Evolutionary conservation across 495 filamentous ascomycete species (phyloP).

Genomic region (Sabuloglossum arenarium): DNA sequence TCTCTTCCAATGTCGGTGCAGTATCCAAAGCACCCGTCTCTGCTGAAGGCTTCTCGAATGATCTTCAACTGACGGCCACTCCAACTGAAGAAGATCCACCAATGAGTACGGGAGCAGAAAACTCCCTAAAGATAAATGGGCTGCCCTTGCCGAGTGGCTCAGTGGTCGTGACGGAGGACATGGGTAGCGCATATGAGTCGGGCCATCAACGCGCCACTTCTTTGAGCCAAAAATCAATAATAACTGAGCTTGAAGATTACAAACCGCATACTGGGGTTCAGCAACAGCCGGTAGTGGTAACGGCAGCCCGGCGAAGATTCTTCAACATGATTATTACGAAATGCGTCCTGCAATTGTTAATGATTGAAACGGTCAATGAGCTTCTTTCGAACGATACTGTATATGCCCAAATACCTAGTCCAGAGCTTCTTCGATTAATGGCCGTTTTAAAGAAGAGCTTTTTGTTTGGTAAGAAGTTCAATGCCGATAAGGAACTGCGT

Average conservation of each 20-base stretch:
- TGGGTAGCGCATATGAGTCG: background rate
- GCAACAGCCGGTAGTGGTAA: conserved; percentile 79
- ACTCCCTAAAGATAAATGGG: conserved; percentile 43
- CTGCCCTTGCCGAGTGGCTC: conserved; percentile 7
- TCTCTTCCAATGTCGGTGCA: background rate
- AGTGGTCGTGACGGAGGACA: background rate
- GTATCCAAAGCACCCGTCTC: conserved; percentile 5
- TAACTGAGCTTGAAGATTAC: conserved; percentile 64
- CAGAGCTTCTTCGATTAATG: conserved; percentile 82
- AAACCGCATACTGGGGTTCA: conserved; percentile 48
- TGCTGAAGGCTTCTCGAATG: background rate
- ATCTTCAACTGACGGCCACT: conserved; percentile 21
- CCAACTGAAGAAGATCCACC: conserved; percentile 16
- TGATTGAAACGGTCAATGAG: conserved; percentile 98
- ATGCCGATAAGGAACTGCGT: conserved; percentile 84
- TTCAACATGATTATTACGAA: conserved; percentile 99
- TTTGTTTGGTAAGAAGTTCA: conserved; percentile 90
- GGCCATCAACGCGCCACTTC: background rate
- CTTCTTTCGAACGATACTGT: conserved; percentile 94
- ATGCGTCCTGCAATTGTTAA: conserved; percentile 88
- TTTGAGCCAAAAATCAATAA: background rate
- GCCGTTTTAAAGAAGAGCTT: conserved; percentile 82
- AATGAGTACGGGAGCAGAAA: conserved; percentile 18
- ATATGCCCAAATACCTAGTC: conserved; percentile 76
- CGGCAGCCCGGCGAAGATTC: conserved; percentile 78